Evolutionary conservation across 352 stramenopile genomes (phyloP).

Genomic region (Phytophthora syringae): DNA sequence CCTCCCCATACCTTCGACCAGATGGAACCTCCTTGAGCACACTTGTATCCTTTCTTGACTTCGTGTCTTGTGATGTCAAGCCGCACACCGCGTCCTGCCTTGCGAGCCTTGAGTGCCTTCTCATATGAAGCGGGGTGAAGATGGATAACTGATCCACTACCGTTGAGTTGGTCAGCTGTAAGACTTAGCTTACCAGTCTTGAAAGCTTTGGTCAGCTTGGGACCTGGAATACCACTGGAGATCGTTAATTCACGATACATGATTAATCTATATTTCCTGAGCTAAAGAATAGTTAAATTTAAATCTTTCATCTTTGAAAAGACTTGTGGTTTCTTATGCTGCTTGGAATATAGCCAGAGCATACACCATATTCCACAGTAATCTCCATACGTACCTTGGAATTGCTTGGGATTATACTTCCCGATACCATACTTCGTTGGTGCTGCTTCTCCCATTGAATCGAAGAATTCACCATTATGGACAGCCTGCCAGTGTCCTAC

Average conservation of each 20-base stretch:
- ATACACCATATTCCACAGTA: conserved; percentile 28
- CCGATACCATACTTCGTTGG: conserved; percentile 11
- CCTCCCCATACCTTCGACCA: conserved; percentile 24
- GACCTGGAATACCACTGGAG: neutral
- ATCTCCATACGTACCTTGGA: conserved; percentile 13
- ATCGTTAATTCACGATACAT: conserved; percentile 17
- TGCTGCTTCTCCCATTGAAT: conserved; percentile 19
- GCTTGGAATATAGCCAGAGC: conserved; percentile 21
- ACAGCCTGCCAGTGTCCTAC: conserved; percentile 20
- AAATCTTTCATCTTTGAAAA: conserved; percentile 23
- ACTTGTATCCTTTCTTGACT: conserved; percentile 4
- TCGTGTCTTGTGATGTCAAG: conserved; percentile 7
- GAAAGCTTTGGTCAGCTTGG: conserved; percentile 7
- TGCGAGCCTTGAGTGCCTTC: conserved; percentile 10
- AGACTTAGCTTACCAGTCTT: conserved; percentile 13
- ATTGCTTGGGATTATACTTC: conserved; percentile 23
- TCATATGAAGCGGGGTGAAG: conserved; percentile 25
- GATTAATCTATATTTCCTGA: conserved; percentile 18
- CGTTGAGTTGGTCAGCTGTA: conserved; percentile 12
- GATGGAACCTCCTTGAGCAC: conserved; percentile 1
- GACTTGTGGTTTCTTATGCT: conserved; percentile 12
- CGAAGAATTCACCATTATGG: conserved; percentile 23
- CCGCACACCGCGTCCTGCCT: neutral
- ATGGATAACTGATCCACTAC: conserved; percentile 14
- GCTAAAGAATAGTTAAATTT: conserved; percentile 24